Evolutionary conservation across 1,284 basidiomycete genomes (phyloP), one percentile per base, ranked within the genome.

Genomic region (Puccinia horiana): DNA sequence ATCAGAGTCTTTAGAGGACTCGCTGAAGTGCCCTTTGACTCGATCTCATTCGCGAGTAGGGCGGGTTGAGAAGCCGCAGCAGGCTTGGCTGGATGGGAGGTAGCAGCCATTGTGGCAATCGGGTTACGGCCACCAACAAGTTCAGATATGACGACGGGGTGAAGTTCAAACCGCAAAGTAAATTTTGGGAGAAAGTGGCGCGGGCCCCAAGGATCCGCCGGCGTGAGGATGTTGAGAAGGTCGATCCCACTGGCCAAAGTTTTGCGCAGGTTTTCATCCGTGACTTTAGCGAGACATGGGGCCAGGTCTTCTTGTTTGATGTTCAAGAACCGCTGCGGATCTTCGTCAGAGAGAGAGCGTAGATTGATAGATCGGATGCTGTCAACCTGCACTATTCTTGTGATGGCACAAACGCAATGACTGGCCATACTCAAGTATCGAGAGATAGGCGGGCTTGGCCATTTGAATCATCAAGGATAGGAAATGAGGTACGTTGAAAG

Each of bases 401-500:
- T n/a, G n/a, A n/a, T n/a, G n/a, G n/a, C n/a, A n/a, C n/a, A n/a
- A n/a, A n/a, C n/a, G n/a, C n/a, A n/a, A n/a, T n/a, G n/a, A n/a
- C n/a, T n/a, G 95, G 93, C 0, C 92, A 85, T 96, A 92, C 86
- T 99, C 96, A 58, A 92, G 89, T 84, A 98, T 94, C 40, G 96
- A 92, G 20, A 99, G 91, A 86, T 98, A 99, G 0, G 96, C 94
- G 0, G 96, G 97, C 87, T 99, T 99, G 37, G 96, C 96, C 96
- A 99, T 99, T 49, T 95, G 91, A 83, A 99, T 94, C 96, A 99
- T 99, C 79, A 99, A 89, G 0, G 94, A 97, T 0, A 96, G 96
- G 91, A 97, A 98, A 86, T 99, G 97, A 14, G 95, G 94, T 65
- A 97, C 94, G 67, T 91, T 92, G 90, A 98, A 99, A 70, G 93